phyloP scores from a whole-genome alignment of 2,329 filamentous ascomycete genomes.

The Polytolypa hystricis region DNA sequence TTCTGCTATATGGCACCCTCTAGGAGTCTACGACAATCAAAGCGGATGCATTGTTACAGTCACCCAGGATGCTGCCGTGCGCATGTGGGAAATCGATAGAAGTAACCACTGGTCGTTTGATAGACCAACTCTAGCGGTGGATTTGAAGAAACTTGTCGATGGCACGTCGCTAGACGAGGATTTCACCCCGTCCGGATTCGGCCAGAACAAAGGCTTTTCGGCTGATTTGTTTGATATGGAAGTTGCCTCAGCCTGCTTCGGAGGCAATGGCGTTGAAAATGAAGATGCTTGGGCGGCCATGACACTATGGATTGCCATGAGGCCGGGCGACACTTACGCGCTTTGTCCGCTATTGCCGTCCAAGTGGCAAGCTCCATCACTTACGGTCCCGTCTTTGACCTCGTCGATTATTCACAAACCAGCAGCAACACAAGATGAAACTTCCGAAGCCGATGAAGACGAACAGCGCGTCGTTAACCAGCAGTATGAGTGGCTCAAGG shows the following conservation, averaged over 20 bases:
- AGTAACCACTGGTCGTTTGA: constrained; percentile 81
- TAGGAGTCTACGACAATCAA: constrained; percentile 55
- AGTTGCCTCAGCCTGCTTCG: constrained; percentile 82
- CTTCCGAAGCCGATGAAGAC: constrained; percentile 30
- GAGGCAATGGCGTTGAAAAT: constrained; percentile 50
- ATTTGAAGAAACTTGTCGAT: constrained; percentile 79
- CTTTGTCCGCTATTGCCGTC: constrained; percentile 80
- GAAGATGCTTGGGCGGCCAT: constrained; percentile 76
- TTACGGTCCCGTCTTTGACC: constrained; percentile 69
- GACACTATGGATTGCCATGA: constrained; percentile 96
- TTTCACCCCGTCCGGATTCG: constrained; percentile 62
- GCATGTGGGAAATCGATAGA: constrained; percentile 82
- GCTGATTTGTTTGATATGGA: constrained; percentile 89
- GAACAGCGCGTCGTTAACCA: constrained; percentile 39
- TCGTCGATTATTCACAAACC: constrained; percentile 70
- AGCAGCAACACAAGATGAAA: constrained; percentile 30
- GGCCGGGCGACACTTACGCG: constrained; percentile 83
- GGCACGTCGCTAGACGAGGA: constrained; percentile 73
- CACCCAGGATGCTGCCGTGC: constrained; percentile 75
- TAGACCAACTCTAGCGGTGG: constrained; percentile 68
- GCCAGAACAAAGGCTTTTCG: constrained; percentile 71
- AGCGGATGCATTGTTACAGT: constrained; percentile 77
- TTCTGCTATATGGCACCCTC: constrained; percentile 82
- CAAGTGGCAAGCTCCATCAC: constrained; percentile 69
- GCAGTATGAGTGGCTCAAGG: constrained; percentile 49